Conservation (phyloP, 495 filamentous ascomycete genomes). For the Durotheca rogersii region DNA sequence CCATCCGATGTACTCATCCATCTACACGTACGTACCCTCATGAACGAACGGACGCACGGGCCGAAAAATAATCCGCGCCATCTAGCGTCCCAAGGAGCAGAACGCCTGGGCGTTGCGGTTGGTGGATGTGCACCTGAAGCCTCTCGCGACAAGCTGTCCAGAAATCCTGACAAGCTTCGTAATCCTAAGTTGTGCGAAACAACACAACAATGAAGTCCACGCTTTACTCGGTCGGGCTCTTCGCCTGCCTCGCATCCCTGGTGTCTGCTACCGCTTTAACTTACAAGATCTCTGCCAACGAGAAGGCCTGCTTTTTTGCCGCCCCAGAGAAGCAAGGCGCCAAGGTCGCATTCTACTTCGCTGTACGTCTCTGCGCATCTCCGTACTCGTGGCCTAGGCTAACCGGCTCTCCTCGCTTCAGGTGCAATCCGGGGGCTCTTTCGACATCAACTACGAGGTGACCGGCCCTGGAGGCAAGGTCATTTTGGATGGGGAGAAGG, state of each 20-base stretch:
- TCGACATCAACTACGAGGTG: conserved; percentile 93
- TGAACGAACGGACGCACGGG: too few relatives aligned
- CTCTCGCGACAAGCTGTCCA: conserved; percentile 33
- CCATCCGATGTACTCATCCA: too few relatives aligned
- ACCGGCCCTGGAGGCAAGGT: conserved; percentile 77
- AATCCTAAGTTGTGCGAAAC: conserved; percentile 16
- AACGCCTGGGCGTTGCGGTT: too few relatives aligned
- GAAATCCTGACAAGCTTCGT: conserved; percentile 19
- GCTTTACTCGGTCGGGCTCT: conserved; percentile 53
- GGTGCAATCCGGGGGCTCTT: conserved; percentile 95
- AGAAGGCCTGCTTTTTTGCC: conserved; percentile 94
- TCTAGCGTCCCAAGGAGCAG: too few relatives aligned
- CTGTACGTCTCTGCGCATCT: conserved; percentile 58
- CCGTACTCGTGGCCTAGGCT: not conserved
- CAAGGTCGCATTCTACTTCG: conserved; percentile 98
- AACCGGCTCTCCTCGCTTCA: conserved; percentile 37
- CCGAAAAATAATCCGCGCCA: too few relatives aligned
- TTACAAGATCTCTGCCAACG: conserved; percentile 86
- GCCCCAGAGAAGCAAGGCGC: conserved; percentile 69
- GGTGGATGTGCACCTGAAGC: too few relatives aligned
- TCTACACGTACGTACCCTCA: too few relatives aligned
- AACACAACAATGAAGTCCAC: conserved; percentile 51
- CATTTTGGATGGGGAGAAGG: conserved; percentile 85
- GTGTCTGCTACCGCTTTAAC: conserved; percentile 87
- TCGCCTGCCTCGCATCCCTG: conserved; percentile 61